These are phyloP conservation scores for Ophiostoma sp. DNA, from an alignment of 2,329 filamentous ascomycete genomes.

Conservation along the genomic window DNA sequence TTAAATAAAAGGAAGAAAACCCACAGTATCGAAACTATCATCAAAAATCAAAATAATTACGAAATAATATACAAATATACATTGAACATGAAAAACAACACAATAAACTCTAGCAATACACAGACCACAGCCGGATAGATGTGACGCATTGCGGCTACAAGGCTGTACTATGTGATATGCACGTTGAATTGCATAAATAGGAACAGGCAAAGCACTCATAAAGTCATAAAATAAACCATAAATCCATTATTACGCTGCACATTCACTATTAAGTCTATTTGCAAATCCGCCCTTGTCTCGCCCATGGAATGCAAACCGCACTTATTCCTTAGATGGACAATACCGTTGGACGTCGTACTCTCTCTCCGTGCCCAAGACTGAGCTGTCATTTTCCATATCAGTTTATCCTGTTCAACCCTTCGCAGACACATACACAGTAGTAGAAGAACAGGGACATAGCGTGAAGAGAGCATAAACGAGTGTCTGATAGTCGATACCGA, in stretches of 20 bases:
- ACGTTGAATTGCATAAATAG: background rate
- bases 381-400: background rate
- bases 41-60: too few relatives aligned
- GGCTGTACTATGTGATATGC: background rate
- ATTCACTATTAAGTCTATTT: background rate
- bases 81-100: background rate
- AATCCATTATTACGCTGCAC: background rate
- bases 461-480: background rate
- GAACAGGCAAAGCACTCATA: too few relatives aligned
- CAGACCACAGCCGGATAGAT: background rate
- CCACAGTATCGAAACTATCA: too few relatives aligned
- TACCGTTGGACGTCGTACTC: constrained; percentile 6
- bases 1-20: too few relatives aligned
- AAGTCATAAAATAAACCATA: background rate
- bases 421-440: too few relatives aligned
- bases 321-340: constrained; percentile 4
- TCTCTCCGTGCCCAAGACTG: background rate
- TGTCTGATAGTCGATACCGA: constrained; percentile 7
- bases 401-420: too few relatives aligned
- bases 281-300: background rate
- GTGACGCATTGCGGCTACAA: background rate
- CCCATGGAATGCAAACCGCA: background rate
- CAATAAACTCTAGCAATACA: background rate
- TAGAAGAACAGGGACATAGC: too few relatives aligned
- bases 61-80: too few relatives aligned